Percentiles rank a stretch among this genome's conserved stretches.
Evolutionary conservation across 2,329 filamentous ascomycete species (phyloP).

Genomic region (Graphilbum ipis-grandicollis): DNA sequence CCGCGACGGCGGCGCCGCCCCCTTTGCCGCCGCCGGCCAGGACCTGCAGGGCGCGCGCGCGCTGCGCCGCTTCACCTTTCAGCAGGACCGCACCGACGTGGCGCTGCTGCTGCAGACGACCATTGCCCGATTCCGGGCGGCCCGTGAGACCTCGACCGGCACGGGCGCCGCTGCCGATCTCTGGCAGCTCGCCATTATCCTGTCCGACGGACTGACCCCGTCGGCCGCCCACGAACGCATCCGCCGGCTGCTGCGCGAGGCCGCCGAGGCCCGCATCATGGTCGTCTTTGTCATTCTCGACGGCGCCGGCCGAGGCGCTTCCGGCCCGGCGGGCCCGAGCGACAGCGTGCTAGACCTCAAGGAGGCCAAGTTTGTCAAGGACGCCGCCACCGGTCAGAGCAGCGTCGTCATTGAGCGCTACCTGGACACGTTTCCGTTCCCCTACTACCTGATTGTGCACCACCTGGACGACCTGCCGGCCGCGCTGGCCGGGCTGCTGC

Average conservation of each 20-base stretch:
- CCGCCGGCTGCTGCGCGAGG: slow-evolving; percentile 64
- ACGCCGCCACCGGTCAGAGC: slow-evolving; percentile 35
- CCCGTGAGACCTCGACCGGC: slow-evolving; percentile 39
- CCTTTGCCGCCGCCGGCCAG: not conserved
- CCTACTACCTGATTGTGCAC: slow-evolving; percentile 89
- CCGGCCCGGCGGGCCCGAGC: slow-evolving; percentile 17
- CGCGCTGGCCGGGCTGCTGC: slow-evolving; percentile 71
- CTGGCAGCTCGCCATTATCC: slow-evolving; percentile 87
- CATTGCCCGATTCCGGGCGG: slow-evolving; percentile 66
- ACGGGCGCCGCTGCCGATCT: slow-evolving; percentile 40
- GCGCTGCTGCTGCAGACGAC: slow-evolving; percentile 58
- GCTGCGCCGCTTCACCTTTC: slow-evolving; percentile 70
- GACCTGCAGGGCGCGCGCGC: slow-evolving; percentile 39
- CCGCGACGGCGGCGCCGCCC: slow-evolving; percentile 25
- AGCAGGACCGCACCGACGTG: slow-evolving; percentile 76
- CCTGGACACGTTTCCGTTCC: slow-evolving; percentile 89
- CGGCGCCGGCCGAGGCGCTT: slow-evolving; percentile 16
- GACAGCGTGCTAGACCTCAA: slow-evolving; percentile 75
- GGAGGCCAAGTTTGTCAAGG: slow-evolving; percentile 64
- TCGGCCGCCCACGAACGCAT: slow-evolving; percentile 66
- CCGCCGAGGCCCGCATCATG: slow-evolving; percentile 90
- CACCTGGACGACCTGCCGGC: slow-evolving; percentile 81
- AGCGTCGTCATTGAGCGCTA: slow-evolving; percentile 76
- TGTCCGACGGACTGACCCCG: slow-evolving; percentile 87
- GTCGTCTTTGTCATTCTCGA: slow-evolving; percentile 97